phyloP scores from a whole-genome alignment of 78 protist species.

The Dictyostelium purpureum region DNA sequence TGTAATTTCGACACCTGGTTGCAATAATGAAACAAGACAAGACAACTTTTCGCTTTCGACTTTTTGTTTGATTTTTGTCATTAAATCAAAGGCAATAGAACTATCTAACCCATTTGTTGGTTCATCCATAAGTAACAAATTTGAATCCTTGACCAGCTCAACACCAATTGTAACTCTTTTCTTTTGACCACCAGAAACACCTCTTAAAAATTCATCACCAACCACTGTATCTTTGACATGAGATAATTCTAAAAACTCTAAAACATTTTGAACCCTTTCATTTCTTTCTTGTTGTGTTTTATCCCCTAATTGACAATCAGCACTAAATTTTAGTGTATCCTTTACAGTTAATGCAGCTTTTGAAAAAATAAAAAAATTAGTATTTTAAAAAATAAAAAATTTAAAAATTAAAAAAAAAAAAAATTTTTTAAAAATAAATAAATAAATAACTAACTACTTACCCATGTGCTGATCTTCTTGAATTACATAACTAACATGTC shows the following conservation, averaged over 20 bases:
- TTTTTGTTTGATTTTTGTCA: slow-evolving; percentile 21
- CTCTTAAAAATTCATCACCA: slow-evolving; percentile 52
- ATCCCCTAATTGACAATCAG: slow-evolving; percentile 16
- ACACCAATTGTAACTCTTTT: slow-evolving; percentile 82
- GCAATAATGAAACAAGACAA: slow-evolving; percentile 57
- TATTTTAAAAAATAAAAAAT: neutral
- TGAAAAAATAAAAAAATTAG: neutral
- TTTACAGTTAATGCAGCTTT: slow-evolving; percentile 20
- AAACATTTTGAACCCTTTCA: slow-evolving; percentile 15
- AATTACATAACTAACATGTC: slow-evolving; percentile 44
- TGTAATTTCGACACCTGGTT: slow-evolving; percentile 61
- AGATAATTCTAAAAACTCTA: slow-evolving; percentile 21
- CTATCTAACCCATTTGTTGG: slow-evolving; percentile 82
- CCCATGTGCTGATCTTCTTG: slow-evolving; percentile 70
- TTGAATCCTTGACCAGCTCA: slow-evolving; percentile 79
- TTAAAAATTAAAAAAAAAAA: neutral
- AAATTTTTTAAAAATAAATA: neutral
- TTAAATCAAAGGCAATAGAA: slow-evolving; percentile 33
- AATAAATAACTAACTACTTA: neutral
- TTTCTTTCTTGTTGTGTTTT: slow-evolving; percentile 10
- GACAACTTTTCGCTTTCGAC: slow-evolving; percentile 8
- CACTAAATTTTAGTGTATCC: slow-evolving; percentile 48
- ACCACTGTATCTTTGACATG: slow-evolving; percentile 29
- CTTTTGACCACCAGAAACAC: slow-evolving; percentile 80
- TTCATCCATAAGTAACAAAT: slow-evolving; percentile 73